Conservation (phyloP, 495 filamentous ascomycete species). For the Talaromyces proteolyticus region DNA sequence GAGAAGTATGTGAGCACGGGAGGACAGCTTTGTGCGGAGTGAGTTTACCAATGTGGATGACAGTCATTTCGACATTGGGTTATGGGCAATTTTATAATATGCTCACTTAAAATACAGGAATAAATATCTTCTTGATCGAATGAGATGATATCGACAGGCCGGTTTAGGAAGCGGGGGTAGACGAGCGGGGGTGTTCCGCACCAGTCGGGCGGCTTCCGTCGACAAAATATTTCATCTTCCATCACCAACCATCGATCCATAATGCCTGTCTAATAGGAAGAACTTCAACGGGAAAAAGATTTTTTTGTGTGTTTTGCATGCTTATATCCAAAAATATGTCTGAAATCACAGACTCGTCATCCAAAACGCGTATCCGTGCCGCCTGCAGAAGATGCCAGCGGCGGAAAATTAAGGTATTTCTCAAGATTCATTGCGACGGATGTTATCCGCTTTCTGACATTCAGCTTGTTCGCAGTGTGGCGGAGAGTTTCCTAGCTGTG, state of each 20-base stretch:
- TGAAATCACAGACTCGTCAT: constrained; percentile 22
- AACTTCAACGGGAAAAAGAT: not conserved
- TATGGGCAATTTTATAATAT: no score
- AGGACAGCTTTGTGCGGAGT: no score
- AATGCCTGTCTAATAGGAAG: not conserved
- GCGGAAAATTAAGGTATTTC: constrained; percentile 27
- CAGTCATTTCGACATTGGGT: not conserved
- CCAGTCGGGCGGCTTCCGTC: not conserved
- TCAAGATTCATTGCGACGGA: not conserved
- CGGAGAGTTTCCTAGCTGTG: constrained; percentile 23
- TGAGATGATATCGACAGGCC: no score
- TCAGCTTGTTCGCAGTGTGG: constrained; percentile 16
- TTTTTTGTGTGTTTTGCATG: not conserved
- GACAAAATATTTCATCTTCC: not conserved
- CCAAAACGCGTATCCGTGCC: constrained; percentile 25
- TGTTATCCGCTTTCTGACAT: not conserved
- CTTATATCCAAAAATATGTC: not conserved
- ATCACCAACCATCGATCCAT: not conserved
- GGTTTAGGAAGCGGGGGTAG: no score
- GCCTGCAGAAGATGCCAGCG: constrained; percentile 34
- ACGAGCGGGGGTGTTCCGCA: not conserved
- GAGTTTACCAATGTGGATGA: not conserved
- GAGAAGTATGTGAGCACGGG: not conserved
- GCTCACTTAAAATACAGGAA: no score
- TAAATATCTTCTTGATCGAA: no score